Percentiles rank a stretch among this genome's conserved stretches.
These are phyloP conservation scores for Exophiala lecanii-corni DNA, from an alignment of 2,329 filamentous ascomycete species.

Conservation along the genomic window DNA sequence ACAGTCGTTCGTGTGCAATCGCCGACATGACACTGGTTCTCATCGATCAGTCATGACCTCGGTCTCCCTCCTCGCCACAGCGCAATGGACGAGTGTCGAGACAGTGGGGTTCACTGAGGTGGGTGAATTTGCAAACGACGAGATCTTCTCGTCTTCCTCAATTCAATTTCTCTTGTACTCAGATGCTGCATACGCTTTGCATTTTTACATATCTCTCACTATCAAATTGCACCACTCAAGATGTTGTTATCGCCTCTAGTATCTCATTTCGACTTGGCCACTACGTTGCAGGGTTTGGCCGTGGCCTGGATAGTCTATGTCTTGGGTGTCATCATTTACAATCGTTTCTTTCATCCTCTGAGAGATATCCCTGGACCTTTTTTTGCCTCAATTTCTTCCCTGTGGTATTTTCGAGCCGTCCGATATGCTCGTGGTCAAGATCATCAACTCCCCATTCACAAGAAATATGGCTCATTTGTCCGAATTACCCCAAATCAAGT, in stretches of 20 bases:
- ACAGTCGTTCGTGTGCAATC: not conserved
- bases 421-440: conserved; percentile 15
- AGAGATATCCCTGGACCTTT: conserved; percentile 21
- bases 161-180: not conserved
- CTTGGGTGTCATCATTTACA: conserved; percentile 15
- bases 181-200: not conserved
- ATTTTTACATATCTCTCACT: not conserved
- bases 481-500: conserved; percentile 21
- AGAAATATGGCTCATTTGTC: conserved; percentile 23
- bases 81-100: too few species aligned
- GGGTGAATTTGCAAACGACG: too few species aligned
- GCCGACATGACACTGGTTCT: too few species aligned
- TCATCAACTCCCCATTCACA: conserved; percentile 18
- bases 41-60: too few species aligned
- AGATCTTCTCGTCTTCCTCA: not conserved
- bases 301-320: conserved; percentile 7
- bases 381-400: conserved; percentile 17
- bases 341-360: conserved; percentile 19
- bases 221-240: conserved; percentile 3
- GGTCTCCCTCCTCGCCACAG: too few species aligned
- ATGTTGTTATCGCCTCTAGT: conserved; percentile 13
- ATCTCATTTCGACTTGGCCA: conserved; percentile 4
- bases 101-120: too few species aligned
- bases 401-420: conserved; percentile 20
- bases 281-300: conserved; percentile 2